These are phyloP conservation scores for Brassica nigra DNA, from an alignment of 345 rosid species.

Conservation along the genomic window DNA sequence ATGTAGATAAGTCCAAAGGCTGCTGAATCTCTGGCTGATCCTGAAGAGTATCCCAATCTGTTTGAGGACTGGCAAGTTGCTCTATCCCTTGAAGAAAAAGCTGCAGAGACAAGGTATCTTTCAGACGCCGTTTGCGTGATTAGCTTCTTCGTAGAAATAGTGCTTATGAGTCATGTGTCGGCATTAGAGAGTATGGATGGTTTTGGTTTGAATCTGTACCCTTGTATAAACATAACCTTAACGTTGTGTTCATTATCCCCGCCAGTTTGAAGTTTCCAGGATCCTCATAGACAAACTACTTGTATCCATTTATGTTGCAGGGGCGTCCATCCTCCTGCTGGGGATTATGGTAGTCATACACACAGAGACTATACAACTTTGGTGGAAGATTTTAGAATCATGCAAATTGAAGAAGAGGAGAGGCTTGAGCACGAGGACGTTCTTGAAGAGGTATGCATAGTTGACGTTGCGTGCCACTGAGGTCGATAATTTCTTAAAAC, in stretches of 20 bases:
- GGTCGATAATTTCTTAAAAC: background rate
- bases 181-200: constrained; percentile 12
- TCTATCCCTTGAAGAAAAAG: constrained; percentile 72
- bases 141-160: background rate
- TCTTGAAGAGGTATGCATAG: constrained; percentile 61
- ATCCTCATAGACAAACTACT: constrained; percentile 12
- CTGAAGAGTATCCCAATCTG: constrained; percentile 89
- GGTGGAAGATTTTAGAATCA: constrained; percentile 79
- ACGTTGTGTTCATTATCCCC: background rate
- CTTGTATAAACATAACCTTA: background rate
- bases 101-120: constrained; percentile 71
- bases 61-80: constrained; percentile 96
- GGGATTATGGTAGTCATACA: constrained; percentile 57
- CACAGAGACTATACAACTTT: constrained; percentile 66
- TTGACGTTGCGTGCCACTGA: constrained; percentile 1
- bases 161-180: constrained; percentile 9
- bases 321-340: constrained; percentile 68
- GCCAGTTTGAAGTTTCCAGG: background rate
- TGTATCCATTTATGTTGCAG: constrained; percentile 46
- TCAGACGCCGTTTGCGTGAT: background rate
- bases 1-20: constrained; percentile 89
- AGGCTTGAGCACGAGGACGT: constrained; percentile 67
- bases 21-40: constrained; percentile 97
- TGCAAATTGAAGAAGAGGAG: constrained; percentile 80
- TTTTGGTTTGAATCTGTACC: constrained; percentile 6